Percentiles rank a stretch among this genome's conserved stretches.
Evolutionary conservation across 148 eudicot genomes (phyloP).

Genomic region (Pouteria glomerata): DNA sequence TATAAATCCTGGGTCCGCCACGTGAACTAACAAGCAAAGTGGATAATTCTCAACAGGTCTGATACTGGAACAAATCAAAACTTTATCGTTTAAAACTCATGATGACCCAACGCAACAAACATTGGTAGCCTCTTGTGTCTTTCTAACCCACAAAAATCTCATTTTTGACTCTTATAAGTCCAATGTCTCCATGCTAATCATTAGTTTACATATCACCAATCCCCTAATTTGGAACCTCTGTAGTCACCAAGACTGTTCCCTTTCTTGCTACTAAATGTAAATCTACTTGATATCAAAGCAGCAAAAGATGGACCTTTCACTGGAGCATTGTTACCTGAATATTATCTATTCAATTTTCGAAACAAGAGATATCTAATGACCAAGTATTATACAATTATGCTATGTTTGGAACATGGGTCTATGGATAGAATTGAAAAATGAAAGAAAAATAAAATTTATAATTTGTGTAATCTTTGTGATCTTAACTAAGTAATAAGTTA

Average conservation of each 20-base stretch:
- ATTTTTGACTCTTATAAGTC: background rate
- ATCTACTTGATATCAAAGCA: background rate
- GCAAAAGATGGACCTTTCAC: background rate
- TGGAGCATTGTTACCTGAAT: background rate
- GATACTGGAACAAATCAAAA: background rate
- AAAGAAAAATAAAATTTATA: too few species aligned
- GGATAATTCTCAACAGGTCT: background rate
- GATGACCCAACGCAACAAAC: background rate
- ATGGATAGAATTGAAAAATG: too few species aligned
- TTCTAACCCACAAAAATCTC: background rate
- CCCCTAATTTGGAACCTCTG: too few species aligned
- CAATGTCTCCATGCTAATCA: background rate
- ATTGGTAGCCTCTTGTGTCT: background rate
- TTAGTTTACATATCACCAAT: background rate
- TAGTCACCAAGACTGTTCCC: too few species aligned
- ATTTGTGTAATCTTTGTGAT: too few species aligned
- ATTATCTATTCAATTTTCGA: background rate
- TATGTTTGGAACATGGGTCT: too few species aligned
- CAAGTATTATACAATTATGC: too few species aligned
- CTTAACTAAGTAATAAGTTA: too few species aligned
- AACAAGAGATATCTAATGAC: background rate
- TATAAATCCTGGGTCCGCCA: too few species aligned
- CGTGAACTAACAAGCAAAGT: too few species aligned
- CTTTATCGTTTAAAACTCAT: background rate
- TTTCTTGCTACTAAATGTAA: background rate